Conservation (phyloP, 108 stramenopile species). For the Parietichytrium sp. region DNA sequence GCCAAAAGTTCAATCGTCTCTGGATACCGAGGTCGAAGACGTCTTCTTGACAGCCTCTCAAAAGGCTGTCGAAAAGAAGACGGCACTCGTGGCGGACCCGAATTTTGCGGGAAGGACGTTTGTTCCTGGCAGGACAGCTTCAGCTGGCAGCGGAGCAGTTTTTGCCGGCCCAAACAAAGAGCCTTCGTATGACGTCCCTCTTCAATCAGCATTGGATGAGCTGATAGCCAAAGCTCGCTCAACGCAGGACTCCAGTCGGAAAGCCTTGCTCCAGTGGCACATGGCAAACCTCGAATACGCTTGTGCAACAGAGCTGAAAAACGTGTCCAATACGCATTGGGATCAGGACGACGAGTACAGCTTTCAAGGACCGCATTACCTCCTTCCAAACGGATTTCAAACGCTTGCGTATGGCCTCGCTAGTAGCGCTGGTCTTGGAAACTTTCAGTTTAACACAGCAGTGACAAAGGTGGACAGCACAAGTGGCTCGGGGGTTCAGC, state of each 20-base stretch:
- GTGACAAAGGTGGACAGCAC: no score
- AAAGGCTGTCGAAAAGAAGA: conserved; percentile 5
- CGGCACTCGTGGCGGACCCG: neutral
- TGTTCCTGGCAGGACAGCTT: neutral
- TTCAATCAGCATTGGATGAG: neutral
- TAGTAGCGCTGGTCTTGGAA: neutral
- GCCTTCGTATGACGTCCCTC: neutral
- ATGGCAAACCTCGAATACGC: conserved; percentile 36
- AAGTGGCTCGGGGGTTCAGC: no score
- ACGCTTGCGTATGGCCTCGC: conserved; percentile 1
- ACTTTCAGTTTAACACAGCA: no score
- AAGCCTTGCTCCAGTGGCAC: conserved; percentile 23
- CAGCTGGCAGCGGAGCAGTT: neutral
- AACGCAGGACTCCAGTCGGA: neutral
- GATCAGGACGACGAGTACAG: conserved; percentile 32
- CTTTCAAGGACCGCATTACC: conserved; percentile 28
- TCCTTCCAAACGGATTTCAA: neutral
- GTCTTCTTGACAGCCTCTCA: neutral
- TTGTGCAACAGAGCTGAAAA: neutral
- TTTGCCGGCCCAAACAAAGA: neutral
- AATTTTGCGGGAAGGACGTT: neutral
- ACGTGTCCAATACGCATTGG: conserved; percentile 32
- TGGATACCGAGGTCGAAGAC: neutral
- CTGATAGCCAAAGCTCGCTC: neutral
- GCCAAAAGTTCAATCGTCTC: neutral